Evolutionary conservation across 192 early-diverging fungal genomes (phyloP), one percentile per base, ranked within the genome.

Genomic region (Podila verticillata): DNA sequence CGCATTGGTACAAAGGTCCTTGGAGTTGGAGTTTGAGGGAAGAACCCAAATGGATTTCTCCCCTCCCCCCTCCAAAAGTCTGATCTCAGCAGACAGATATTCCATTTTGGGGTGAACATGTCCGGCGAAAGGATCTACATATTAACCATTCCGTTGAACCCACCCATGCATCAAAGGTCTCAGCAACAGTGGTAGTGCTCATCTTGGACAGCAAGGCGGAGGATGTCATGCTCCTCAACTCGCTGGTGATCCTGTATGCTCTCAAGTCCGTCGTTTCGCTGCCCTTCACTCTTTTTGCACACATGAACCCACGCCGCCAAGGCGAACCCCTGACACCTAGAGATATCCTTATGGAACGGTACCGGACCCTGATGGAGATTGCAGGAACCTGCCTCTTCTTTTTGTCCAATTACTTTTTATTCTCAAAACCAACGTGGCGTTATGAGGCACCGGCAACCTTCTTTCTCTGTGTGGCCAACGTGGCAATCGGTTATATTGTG

Each of bases 401-500:
- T 35, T 44, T 72, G 22, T 66, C 73, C 70, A 95, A 94, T 72
- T 91, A 90, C 73, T 88, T 90, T 65, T 66, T 92, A 35, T 93
- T 94, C 72, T 79, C 81, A 28, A 82, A 81, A 57, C 58, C 66
- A 12, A 64, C 58, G 8, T 92, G 88, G 68, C 72, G 72, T 28
- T 3, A 58, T 0, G 75, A 72, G 48, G 90, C 92, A 39, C 90
- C 90, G 4, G 70, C 74, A 44, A 72, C 94, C 12, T 93, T 90
- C 66, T 89, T 90, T 47, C 70, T 85, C 2, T 84, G 89, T 12
- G 74, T 94, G 20, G 78, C 87, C 54, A 91, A 91, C 85, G 85
- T 94, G 48, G 65, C 90, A 6, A 61, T 93, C 20, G 92, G 93
- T 7, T 95, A 93, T 48, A 61, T 92, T 32, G 85, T 93, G 32